Evolutionary conservation across 495 filamentous ascomycete species (phyloP).

Genomic region (Penicillium crystallinum): DNA sequence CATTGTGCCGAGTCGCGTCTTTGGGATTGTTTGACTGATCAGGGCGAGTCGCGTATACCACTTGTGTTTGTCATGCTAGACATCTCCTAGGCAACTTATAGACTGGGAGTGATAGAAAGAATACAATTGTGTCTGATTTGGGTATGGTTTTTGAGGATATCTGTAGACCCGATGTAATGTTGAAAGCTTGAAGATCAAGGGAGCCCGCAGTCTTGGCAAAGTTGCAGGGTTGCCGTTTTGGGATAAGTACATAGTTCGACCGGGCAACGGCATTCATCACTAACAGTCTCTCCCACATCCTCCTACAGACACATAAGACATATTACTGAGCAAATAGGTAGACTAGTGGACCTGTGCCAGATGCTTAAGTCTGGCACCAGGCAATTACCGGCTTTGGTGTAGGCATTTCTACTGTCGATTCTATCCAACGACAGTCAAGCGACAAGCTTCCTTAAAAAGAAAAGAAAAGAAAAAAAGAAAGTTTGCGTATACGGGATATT

Average conservation of each 20-base stretch:
- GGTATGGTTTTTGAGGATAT: not conserved
- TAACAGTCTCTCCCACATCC: not conserved
- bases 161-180: not conserved
- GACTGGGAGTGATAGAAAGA: not conserved
- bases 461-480: not conserved
- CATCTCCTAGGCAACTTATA: not conserved
- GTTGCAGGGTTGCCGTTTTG: conserved; percentile 31
- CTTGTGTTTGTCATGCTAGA: not conserved
- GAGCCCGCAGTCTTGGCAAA: conserved; percentile 35
- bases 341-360: not conserved
- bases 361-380: not conserved
- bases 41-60: not conserved
- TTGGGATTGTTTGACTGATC: not conserved
- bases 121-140: not conserved
- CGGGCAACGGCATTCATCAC: conserved; percentile 30
- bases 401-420: not conserved
- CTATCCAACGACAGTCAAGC: not conserved
- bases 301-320: not conserved
- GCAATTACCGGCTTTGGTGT: too few species aligned
- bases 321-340: not conserved
- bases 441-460: too few species aligned
- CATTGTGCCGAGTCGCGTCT: conserved; percentile 25
- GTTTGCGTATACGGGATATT: not conserved
- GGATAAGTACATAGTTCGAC: conserved; percentile 24
- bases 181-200: conserved; percentile 5